Evolutionary conservation across 2,329 filamentous ascomycete species (phyloP).

Genomic region (Penicillium sp.): DNA sequence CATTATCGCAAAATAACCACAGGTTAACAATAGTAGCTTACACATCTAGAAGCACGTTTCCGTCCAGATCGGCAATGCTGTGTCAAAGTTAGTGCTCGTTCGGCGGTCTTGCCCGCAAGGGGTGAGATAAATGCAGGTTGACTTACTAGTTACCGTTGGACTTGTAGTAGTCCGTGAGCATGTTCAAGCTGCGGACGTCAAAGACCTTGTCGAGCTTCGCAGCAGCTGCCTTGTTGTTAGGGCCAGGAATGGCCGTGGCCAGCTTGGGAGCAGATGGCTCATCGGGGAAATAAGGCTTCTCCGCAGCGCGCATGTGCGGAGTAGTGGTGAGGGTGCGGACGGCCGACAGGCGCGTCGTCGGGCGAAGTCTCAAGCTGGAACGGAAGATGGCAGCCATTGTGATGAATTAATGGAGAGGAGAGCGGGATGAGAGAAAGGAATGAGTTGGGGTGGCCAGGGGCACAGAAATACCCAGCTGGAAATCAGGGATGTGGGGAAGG

Average conservation of each 20-base stretch:
- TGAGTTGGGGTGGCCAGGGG: no score
- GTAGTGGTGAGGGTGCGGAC: constrained; percentile 32
- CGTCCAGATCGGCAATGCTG: constrained; percentile 44
- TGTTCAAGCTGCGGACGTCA: constrained; percentile 76
- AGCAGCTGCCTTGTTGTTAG: constrained; percentile 60
- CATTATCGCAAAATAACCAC: no score
- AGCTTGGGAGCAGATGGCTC: constrained; percentile 50
- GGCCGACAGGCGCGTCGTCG: constrained; percentile 27
- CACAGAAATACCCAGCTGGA: no score
- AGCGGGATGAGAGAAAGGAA: no score
- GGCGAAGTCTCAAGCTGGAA: constrained; percentile 29
- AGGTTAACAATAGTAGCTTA: no score
- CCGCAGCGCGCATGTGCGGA: constrained; percentile 29
- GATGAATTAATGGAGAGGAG: constrained; percentile 3
- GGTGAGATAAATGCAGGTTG: no score
- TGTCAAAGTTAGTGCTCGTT: no score
- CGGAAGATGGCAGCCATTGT: constrained; percentile 34
- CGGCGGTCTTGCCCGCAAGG: no score
- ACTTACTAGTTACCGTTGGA: constrained; percentile 73
- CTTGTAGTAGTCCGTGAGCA: constrained; percentile 66
- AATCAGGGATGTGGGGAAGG: neutral
- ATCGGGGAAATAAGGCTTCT: constrained; percentile 49
- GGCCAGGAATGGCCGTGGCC: constrained; percentile 62
- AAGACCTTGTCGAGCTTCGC: constrained; percentile 68
- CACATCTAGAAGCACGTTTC: constrained; percentile 46